Base-by-base conservation (phyloP, 495 filamentous ascomycete species). In the Penicillium goetzii region DNA sequence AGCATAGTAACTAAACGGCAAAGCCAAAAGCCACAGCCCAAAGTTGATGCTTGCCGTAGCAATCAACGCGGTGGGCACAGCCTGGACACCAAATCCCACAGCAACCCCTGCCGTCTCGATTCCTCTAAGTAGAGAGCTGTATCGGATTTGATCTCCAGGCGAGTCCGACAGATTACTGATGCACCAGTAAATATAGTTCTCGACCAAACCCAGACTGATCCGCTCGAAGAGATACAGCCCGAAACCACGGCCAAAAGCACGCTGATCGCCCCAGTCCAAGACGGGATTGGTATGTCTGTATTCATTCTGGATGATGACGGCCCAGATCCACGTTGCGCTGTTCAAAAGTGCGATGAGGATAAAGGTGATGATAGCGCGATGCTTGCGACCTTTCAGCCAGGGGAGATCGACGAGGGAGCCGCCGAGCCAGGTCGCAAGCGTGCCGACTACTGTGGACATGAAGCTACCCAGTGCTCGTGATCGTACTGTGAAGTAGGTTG, bases 101-200 rank as follows among this genome's bases (percentile, higher is more conserved):
- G 36, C 36, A 15, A 40, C 36, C 3, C 36, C 36, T 17, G 36
- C 36, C 2, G 36, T 40, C 36, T 40, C 36, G 14, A 40, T 40
- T 14, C 36, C 36, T 17, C 36, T 17, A 12, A 40, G 36, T 15
- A 40, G 36, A 14, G 36, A 40, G 14, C 36, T 40, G 4, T 40
- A 40, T 40, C 36, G 36, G 17, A 40, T 40, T 17, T 40, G 36
- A 17, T 40, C 36, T 6, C 74, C 76, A 0, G 76, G 76, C 7
- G 75, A 77, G 40, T 80, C 76, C 5, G 78, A 73, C 17, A 81
- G 36, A 56, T 80, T 80, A 0, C 78, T 69, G 45, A 81, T 80
- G 40, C 76, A 80, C 78, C 75, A 80, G 47, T 80, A 79, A 6
- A 81, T 79, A 55, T 79, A 80, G 59, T 81, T 81, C 56, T 80